Evolutionary conservation across 257 asterid species (phyloP), one percentile per base, ranked within the genome.

Genomic region (Hygrophila difformis): DNA sequence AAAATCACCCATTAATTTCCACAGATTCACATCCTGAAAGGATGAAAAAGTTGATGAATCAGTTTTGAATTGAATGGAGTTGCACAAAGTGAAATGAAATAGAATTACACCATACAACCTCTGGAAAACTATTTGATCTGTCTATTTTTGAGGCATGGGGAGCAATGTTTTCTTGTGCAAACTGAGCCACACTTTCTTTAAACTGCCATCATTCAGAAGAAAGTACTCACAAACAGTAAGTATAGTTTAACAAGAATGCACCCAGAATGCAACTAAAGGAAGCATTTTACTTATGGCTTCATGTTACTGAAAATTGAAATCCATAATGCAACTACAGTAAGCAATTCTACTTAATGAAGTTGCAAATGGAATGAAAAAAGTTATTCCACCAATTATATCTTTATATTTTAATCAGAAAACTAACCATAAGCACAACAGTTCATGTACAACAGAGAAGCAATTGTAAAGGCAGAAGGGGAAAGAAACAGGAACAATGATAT

Each of bases 1-100:
- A 63, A 91, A 91, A 72, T 80, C 85, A 17, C 99, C 99, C 99
- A 91, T 82, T 66, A 78, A 55, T 67, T 91, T 91, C 99, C 96
- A 91, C 52, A 91, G 68, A 72, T 86, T 82, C 61, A 76, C 80
- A 41, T 82, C 96, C 99, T 91, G 72, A 63, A 63, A 61, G 5
- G 55, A 53, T 26, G 7, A 8, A 13, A 45, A 23, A 45, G 10
- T 28, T 31, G 36, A 52, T 35, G 11, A 43, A 22, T 71, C 58
- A 56, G 60, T 8, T 15, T 47, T 13, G 42, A 42, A 29, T 28
- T 47, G 43, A 52, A 44, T 14, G 42, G 21, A 37, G 39, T 15
- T 12, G n/a, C 11, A 39, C 38, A 55, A 9, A 12, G 35, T 15
- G 22, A 47, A 22, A 6, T 12, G 50, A 49, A 44, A 12, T 43